phyloP scores from a whole-genome alignment of 129 eudicot species.

The Sambucus nigra region DNA sequence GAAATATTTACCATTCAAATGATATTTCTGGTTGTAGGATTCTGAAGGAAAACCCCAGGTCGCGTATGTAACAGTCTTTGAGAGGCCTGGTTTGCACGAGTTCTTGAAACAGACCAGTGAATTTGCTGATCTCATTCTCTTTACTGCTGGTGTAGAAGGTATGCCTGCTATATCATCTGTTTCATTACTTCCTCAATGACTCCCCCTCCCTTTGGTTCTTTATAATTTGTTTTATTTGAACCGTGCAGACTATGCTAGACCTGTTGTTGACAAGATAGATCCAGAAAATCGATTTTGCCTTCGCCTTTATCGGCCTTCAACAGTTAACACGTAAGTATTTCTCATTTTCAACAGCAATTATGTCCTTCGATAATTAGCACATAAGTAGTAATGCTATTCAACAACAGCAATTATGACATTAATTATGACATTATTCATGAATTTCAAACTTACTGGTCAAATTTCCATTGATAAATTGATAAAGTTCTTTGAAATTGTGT shows the following conservation, averaged over 20 bases:
- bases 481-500: not conserved
- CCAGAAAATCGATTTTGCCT: slow-evolving; percentile 22
- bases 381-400: too few relatives aligned
- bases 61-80: slow-evolving; percentile 53
- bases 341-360: not conserved
- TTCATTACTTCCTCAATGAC: too few relatives aligned
- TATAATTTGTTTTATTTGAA: too few relatives aligned
- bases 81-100: slow-evolving; percentile 45
- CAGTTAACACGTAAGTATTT: slow-evolving; percentile 45
- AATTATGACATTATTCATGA: too few relatives aligned
- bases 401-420: too few relatives aligned
- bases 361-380: too few relatives aligned
- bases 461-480: too few relatives aligned
- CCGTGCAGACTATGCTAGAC: slow-evolving; percentile 47
- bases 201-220: too few relatives aligned
- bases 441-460: too few relatives aligned
- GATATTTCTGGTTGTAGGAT: slow-evolving; percentile 22
- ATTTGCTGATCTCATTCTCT: slow-evolving; percentile 43
- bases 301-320: slow-evolving; percentile 48
- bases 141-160: slow-evolving; percentile 66
- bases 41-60: slow-evolving; percentile 44
- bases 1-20: not conserved
- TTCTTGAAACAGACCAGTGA: slow-evolving; percentile 36
- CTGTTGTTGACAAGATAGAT: slow-evolving; percentile 51
- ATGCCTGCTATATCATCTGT: not conserved